phyloP scores from a whole-genome alignment of 495 filamentous ascomycete species.

The Bathelium albidoporum region DNA sequence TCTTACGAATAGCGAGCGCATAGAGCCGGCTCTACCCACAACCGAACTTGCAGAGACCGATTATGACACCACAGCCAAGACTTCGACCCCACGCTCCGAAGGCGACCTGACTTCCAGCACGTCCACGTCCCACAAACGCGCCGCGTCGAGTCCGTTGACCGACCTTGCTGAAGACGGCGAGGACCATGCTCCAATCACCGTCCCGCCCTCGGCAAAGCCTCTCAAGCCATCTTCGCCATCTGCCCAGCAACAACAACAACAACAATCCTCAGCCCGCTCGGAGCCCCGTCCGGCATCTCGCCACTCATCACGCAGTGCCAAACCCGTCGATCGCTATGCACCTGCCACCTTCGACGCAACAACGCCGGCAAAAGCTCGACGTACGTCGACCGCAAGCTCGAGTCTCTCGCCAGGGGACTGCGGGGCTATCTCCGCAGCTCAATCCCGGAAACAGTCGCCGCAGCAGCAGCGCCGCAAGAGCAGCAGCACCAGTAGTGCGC shows the following conservation, averaged over 20 bases:
- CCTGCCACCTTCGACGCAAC: background rate
- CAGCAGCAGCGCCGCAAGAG: background rate
- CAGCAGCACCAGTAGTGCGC: background rate
- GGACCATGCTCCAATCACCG: background rate
- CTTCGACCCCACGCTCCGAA: background rate
- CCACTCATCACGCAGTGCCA: slow-evolving; percentile 8
- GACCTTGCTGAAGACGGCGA: slow-evolving; percentile 2
- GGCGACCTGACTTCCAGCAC: background rate
- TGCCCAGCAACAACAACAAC: background rate
- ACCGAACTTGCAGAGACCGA: background rate
- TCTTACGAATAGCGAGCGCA: background rate
- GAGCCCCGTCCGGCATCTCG: background rate
- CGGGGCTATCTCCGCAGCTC: slow-evolving; percentile 1
- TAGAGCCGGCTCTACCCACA: background rate
- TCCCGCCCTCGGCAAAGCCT: background rate
- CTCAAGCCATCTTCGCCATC: background rate
- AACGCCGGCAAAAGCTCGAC: background rate
- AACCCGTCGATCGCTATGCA: slow-evolving; percentile 11
- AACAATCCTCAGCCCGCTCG: background rate
- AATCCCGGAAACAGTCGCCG: background rate
- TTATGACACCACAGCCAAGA: background rate
- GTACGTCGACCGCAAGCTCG: background rate
- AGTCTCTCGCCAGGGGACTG: background rate
- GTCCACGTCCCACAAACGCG: background rate
- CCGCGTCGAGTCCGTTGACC: background rate